Evolutionary conservation across 177 flowering plant genomes (phyloP).

Genomic region (Vitis hybrid): DNA sequence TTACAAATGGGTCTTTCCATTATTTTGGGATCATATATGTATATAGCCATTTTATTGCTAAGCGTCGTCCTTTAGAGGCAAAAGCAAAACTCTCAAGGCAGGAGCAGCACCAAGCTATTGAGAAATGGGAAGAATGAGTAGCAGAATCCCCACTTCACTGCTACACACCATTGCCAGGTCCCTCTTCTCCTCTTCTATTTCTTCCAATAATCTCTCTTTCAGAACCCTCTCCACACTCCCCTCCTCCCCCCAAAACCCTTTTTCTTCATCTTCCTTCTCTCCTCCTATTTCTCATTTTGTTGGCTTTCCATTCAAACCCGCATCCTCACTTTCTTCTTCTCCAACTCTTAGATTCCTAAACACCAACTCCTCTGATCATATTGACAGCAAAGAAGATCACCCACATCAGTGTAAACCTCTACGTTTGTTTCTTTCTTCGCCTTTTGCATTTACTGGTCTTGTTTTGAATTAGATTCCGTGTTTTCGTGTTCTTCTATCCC

Average conservation of each 20-base stretch:
- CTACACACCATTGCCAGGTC: background rate
- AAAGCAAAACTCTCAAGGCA: no score
- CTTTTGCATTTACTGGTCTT: background rate
- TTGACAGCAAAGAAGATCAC: constrained; percentile 8
- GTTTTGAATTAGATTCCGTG: background rate
- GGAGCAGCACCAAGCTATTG: background rate
- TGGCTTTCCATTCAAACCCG: background rate
- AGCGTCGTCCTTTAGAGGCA: no score
- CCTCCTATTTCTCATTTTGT: constrained; percentile 1
- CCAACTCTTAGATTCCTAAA: constrained; percentile 9
- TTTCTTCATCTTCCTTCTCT: constrained; percentile 6
- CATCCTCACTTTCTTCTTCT: constrained; percentile 5
- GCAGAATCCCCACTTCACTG: background rate
- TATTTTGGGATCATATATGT: no score
- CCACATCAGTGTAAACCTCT: constrained; percentile 15
- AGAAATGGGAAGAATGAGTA: background rate
- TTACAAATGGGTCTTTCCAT: no score
- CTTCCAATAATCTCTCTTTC: background rate
- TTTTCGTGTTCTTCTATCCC: no score
- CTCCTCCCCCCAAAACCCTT: background rate
- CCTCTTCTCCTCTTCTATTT: background rate
- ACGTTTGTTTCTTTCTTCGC: background rate
- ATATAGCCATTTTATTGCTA: no score
- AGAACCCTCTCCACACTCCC: background rate
- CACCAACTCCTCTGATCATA: constrained; percentile 15